phyloP scores from a whole-genome alignment of 352 stramenopile species.

The Phytophthora megakarya region DNA sequence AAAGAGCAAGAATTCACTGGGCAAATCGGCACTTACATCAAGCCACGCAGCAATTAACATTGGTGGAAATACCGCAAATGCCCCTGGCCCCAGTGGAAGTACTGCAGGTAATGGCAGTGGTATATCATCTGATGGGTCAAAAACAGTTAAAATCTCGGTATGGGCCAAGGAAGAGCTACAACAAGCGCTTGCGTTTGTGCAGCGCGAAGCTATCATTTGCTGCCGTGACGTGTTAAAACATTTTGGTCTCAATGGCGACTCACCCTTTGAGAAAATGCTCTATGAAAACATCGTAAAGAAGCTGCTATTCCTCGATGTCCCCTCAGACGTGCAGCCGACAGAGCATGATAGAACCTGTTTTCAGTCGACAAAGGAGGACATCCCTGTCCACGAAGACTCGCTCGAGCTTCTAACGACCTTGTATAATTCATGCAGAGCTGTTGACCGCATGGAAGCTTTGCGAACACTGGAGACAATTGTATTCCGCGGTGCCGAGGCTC shows the following conservation, averaged over 20 bases:
- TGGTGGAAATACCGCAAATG: conserved; percentile 10
- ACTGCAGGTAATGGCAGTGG: conserved; percentile 11
- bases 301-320: conserved; percentile 83
- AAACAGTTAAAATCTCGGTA: conserved; percentile 69
- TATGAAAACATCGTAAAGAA: conserved; percentile 85
- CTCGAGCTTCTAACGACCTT: conserved; percentile 61
- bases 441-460: conserved; percentile 76
- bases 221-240: conserved; percentile 78
- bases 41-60: conserved; percentile 10
- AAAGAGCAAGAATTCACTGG: conserved; percentile 47
- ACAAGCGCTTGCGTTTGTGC: conserved; percentile 75
- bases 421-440: conserved; percentile 59
- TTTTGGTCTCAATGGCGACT: conserved; percentile 64
- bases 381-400: conserved; percentile 79
- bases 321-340: conserved; percentile 77
- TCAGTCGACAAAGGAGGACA: conserved; percentile 80
- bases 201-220: conserved; percentile 70
- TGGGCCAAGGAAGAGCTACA: conserved; percentile 84
- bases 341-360: conserved; percentile 89
- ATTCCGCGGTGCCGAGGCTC: conserved; percentile 77
- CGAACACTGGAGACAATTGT: conserved; percentile 78
- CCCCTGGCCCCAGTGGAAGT: conserved; percentile 17
- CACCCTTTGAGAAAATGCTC: conserved; percentile 77
- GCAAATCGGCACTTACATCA: conserved; percentile 25
- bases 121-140: conserved; percentile 35